Percentiles rank a stretch among this genome's conserved stretches.
phyloP scores from a whole-genome alignment of 345 rosid genomes.

The Orychophragmus violaceus region DNA sequence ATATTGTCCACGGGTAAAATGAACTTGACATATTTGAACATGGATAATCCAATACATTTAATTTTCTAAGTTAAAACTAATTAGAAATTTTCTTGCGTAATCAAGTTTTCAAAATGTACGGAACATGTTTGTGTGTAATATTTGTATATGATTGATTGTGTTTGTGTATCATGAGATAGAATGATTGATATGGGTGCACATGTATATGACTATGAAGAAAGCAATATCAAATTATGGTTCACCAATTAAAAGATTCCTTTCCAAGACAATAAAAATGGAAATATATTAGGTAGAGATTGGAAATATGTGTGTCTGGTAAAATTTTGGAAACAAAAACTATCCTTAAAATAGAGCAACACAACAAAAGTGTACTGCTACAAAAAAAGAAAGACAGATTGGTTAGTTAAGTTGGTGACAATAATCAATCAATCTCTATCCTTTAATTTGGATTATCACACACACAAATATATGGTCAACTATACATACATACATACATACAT shows the following conservation, averaged over 20 bases:
- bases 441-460: conserved; percentile 3
- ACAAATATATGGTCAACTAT: background rate
- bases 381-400: conserved; percentile 17
- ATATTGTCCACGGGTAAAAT: no score
- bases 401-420: conserved; percentile 31
- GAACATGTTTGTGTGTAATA: background rate
- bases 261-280: conserved; percentile 19
- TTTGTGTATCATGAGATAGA: conserved; percentile 15
- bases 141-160: conserved; percentile 13
- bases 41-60: no score
- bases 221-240: conserved; percentile 18
- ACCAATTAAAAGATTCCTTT: conserved; percentile 27
- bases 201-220: conserved; percentile 30
- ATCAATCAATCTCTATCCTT: conserved; percentile 26
- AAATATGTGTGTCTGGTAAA: conserved; percentile 14
- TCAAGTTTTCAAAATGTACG: no score
- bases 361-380: conserved; percentile 12
- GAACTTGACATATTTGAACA: no score
- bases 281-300: conserved; percentile 18
- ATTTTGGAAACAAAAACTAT: conserved; percentile 30
- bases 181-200: conserved; percentile 32
- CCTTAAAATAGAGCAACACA: conserved; percentile 27
- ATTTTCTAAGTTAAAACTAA: no score
- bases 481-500: conserved; percentile 3
- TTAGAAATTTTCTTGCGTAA: no score